Conservation (phyloP, 78 protist species). For the Creolimax fragrantissima region DNA sequence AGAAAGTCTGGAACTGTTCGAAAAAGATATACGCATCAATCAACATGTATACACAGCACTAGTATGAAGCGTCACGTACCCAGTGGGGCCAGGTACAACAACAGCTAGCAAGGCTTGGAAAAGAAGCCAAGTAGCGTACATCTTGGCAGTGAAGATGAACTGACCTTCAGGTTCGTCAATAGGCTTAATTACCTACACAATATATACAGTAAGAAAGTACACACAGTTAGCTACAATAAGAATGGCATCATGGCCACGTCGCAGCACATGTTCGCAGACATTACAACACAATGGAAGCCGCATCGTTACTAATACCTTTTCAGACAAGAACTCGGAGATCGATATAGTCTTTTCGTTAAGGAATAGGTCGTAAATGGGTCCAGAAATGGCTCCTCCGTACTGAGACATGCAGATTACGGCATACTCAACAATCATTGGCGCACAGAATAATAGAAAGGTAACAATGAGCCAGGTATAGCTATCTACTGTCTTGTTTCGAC, state of each 20-base stretch:
- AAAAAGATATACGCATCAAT: too few relatives aligned
- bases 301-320: background rate
- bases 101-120: slow-evolving; percentile 5
- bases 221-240: background rate
- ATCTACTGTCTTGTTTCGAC: background rate
- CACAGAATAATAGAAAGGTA: background rate
- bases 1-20: too few relatives aligned
- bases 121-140: slow-evolving; percentile 4
- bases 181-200: background rate
- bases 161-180: background rate
- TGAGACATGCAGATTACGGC: background rate
- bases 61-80: too few relatives aligned
- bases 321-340: background rate
- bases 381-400: background rate
- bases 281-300: background rate
- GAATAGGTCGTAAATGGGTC: background rate
- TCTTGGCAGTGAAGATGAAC: background rate
- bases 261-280: background rate
- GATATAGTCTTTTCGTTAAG: background rate
- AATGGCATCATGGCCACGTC: background rate
- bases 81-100: slow-evolving; percentile 5
- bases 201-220: background rate
- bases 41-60: too few relatives aligned
- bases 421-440: background rate
- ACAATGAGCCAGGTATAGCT: background rate